phyloP scores from a whole-genome alignment of 345 rosid genomes.

The Citrus mangshanensis region DNA sequence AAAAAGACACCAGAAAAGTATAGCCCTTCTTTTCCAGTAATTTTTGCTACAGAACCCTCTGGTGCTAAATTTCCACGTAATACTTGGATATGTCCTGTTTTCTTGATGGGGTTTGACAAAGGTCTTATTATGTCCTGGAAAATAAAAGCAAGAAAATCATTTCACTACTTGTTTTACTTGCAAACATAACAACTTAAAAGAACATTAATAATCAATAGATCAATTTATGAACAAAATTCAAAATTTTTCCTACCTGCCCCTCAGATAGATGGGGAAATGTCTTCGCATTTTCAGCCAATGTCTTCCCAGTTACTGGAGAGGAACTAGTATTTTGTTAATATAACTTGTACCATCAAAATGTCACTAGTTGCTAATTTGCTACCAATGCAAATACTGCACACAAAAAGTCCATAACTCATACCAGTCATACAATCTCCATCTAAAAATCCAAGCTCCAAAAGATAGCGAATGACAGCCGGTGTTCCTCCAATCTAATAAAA shows the following conservation, averaged over 20 bases:
- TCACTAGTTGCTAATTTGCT: slow-evolving; percentile 3
- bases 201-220: not conserved
- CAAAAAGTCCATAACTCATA: slow-evolving; percentile 20
- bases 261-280: slow-evolving; percentile 64
- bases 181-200: not conserved
- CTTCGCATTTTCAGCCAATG: slow-evolving; percentile 76
- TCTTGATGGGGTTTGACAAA: slow-evolving; percentile 79
- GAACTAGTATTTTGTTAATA: slow-evolving; percentile 14
- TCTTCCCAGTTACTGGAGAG: slow-evolving; percentile 81
- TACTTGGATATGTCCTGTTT: slow-evolving; percentile 94
- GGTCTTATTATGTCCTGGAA: slow-evolving; percentile 75
- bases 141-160: not conserved
- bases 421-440: slow-evolving; percentile 84
- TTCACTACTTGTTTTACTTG: not conserved
- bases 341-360: not conserved
- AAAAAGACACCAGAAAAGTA: slow-evolving; percentile 71
- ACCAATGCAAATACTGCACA: not conserved
- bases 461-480: slow-evolving; percentile 67
- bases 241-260: slow-evolving; percentile 57
- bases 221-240: not conserved
- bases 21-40: slow-evolving; percentile 97
- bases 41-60: slow-evolving; percentile 98
- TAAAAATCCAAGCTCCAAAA: slow-evolving; percentile 59
- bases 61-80: slow-evolving; percentile 91
- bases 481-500: slow-evolving; percentile 67